Base-by-base conservation (phyloP, 202 grass and related monocot species). In the Bolboschoenoplectus hybrid region DNA sequence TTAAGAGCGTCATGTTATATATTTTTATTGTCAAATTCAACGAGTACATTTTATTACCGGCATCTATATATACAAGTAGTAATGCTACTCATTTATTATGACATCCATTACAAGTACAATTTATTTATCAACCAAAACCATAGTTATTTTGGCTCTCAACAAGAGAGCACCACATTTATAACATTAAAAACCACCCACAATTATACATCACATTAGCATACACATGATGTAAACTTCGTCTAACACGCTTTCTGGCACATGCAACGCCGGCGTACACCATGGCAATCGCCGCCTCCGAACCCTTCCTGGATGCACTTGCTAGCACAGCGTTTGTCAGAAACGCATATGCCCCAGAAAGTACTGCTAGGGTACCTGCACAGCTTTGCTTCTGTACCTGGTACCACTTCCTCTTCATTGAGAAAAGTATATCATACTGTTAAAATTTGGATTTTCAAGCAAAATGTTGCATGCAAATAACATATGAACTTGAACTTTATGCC, bases 161-260 rank as follows among this genome's bases (percentile, higher is more conserved):
- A 52, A 55, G 65, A 62, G 26, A 67, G 36, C 45, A 68, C 19
- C 39, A 53, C 26, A 39, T 36, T 3, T n/a, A 55, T 57, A 81
- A 64, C 44, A 46, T 34, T 9, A 68, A 66, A 1, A 58, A 58
- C 16, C 13, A 17, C 13, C 16, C 13, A 53, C 63, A 5, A 50
- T 3, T 38, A 57, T 32, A 51, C 80, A 49, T 50, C 4, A 82
- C 81, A 83, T 68, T 40, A 68, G 66, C 61, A 68, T 68, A 19
- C 40, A 35, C 19, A 38, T 68, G 9, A 83, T 50, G 14, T 47
- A 50, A 67, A n/a, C 67, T 84, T 71, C 64, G 55, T 84, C 82
- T 84, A 87, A 50, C 85, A 87, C 0, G 9, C n/a, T 45, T 82
- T 87, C 57, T 87, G 85, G 36, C 85, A 87, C 85, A 87, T 74